These are phyloP conservation scores for Cladosporium sphaerospermum DNA, from an alignment of 2,329 filamentous ascomycete species.

Conservation along the genomic window DNA sequence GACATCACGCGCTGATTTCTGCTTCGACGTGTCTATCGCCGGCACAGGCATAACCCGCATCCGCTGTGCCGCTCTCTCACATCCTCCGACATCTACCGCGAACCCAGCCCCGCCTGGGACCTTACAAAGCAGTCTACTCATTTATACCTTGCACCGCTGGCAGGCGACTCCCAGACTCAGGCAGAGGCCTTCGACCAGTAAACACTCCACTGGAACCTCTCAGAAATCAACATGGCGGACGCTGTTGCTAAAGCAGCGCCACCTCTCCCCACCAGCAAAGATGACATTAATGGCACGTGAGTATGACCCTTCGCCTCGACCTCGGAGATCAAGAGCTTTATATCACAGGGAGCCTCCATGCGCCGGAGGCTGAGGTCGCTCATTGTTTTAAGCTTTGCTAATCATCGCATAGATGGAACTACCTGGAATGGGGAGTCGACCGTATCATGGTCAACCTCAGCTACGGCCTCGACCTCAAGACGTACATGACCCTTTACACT, in stretches of 20 bases:
- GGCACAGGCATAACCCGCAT: background rate
- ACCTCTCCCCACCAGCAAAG: constrained; percentile 31
- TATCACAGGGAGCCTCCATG: too few relatives aligned
- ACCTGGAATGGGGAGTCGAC: constrained; percentile 79
- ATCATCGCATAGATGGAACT: constrained; percentile 55
- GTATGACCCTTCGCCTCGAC: constrained; percentile 8
- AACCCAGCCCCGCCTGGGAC: background rate
- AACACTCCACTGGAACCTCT: background rate
- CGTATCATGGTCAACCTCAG: constrained; percentile 91
- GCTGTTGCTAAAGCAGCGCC: constrained; percentile 16
- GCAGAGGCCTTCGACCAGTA: background rate
- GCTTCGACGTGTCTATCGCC: background rate
- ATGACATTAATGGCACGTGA: constrained; percentile 33
- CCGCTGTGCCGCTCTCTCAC: background rate
- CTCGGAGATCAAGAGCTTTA: too few relatives aligned
- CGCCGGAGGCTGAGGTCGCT: too few relatives aligned
- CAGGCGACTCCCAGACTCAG: background rate
- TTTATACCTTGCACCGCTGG: too few relatives aligned
- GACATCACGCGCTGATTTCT: background rate
- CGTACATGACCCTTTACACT: constrained; percentile 97
- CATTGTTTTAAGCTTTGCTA: too few relatives aligned
- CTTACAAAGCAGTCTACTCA: background rate
- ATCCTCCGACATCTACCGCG: background rate
- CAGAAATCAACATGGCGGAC: constrained; percentile 1
- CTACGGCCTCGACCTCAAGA: constrained; percentile 88